phyloP scores from a whole-genome alignment of 305 asterid genomes.

The Ajuga reptans region DNA sequence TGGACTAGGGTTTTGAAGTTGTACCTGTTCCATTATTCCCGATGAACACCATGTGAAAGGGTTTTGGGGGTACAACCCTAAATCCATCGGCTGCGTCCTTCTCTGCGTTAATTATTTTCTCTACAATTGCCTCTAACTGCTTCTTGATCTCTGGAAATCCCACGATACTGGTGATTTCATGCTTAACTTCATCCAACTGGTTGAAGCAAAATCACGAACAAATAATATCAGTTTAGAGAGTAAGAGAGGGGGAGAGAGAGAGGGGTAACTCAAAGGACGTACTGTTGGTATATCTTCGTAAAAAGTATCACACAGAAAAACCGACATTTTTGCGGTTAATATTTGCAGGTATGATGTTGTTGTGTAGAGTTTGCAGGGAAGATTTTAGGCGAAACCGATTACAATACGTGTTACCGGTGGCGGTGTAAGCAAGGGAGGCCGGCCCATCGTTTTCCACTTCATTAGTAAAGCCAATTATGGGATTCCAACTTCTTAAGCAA shows the following conservation, averaged over 20 bases:
- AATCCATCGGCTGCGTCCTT: constrained; percentile 31
- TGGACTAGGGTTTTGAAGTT: not conserved
- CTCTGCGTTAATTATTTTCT: constrained; percentile 34
- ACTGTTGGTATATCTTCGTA: constrained; percentile 39
- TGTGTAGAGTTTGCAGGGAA: not conserved
- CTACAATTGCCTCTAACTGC: constrained; percentile 33
- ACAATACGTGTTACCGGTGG: no score
- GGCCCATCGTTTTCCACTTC: no score
- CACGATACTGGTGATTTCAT: constrained; percentile 34
- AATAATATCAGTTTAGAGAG: not conserved
- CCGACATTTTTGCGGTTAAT: constrained; percentile 24
- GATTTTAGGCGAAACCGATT: not conserved
- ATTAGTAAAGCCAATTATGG: no score
- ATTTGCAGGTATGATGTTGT: not conserved
- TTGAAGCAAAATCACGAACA: not conserved
- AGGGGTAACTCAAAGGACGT: constrained; percentile 4
- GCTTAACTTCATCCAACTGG: constrained; percentile 39
- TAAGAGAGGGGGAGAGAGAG: not conserved
- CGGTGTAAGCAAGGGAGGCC: no score
- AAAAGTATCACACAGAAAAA: constrained; percentile 24
- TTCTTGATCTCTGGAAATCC: constrained; percentile 36
- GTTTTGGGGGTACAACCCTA: constrained; percentile 48
- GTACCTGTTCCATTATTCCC: constrained; percentile 47
- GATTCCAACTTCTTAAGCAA: no score
- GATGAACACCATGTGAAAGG: constrained; percentile 50